A percentile compares a stretch with the other conserved stretches of the same genome.
Conservation (phyloP, 225 moss, liverwort and hornwort genomes). For the Pleurozium schreberi region DNA sequence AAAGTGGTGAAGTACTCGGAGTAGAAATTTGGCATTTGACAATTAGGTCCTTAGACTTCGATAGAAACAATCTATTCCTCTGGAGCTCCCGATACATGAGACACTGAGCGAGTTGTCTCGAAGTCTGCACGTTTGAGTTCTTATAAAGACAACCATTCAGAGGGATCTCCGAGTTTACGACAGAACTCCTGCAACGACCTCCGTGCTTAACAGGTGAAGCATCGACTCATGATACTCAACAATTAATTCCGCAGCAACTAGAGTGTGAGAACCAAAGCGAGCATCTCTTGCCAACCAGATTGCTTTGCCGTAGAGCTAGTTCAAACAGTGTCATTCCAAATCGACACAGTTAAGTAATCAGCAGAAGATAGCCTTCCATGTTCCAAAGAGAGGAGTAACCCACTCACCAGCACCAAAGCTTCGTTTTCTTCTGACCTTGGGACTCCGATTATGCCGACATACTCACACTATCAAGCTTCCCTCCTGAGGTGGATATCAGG, state of each 20-base stretch:
- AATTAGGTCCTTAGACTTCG: neutral
- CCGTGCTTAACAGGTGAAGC: neutral
- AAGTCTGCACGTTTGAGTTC: neutral
- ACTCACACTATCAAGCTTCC: neutral
- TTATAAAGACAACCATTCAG: neutral
- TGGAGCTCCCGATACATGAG: neutral
- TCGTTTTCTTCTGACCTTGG: neutral
- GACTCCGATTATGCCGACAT: neutral
- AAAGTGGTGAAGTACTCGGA: neutral
- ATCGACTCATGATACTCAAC: neutral
- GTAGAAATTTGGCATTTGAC: neutral
- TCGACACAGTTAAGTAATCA: neutral
- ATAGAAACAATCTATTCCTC: neutral
- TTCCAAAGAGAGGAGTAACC: too few relatives aligned
- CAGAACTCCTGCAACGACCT: neutral
- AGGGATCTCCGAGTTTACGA: neutral
- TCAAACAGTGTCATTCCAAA: neutral
- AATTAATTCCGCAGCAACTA: neutral
- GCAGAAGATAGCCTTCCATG: neutral
- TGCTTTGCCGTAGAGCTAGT: neutral
- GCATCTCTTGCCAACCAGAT: neutral
- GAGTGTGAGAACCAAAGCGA: neutral
- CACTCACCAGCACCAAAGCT: neutral
- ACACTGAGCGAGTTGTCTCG: neutral
- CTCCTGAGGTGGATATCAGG: neutral